Percentiles rank a stretch among this genome's conserved stretches.
Evolutionary conservation across 495 filamentous ascomycete genomes (phyloP).

Genomic region (Sordaria brevicollis): DNA sequence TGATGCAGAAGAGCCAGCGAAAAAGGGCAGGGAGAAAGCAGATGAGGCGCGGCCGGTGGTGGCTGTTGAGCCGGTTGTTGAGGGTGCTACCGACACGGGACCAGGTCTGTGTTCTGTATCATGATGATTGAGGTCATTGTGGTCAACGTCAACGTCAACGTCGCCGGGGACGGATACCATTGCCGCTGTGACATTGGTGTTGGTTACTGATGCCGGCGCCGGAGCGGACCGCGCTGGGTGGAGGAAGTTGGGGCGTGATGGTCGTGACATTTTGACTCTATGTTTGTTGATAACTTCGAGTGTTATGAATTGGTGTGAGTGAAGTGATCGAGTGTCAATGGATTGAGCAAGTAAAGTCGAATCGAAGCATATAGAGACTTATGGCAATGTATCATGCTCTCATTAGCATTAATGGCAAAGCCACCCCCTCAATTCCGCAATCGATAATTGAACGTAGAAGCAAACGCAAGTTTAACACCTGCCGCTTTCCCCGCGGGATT

Average conservation of each 20-base stretch:
- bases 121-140: background rate
- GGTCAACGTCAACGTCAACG: background rate
- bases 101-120: background rate
- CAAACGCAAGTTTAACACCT: background rate
- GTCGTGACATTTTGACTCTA: background rate
- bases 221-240: background rate
- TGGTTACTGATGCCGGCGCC: conserved; percentile 4
- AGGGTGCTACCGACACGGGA: background rate
- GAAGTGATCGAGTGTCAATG: background rate
- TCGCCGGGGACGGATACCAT: background rate
- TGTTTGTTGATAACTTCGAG: background rate
- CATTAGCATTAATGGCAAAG: no score
- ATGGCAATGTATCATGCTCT: no score
- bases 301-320: background rate
- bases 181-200: conserved; percentile 1
- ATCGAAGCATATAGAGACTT: no score
- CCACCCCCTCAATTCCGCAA: no score
- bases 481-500: background rate
- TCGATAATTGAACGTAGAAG: no score
- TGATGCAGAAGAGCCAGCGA: background rate
- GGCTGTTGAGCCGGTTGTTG: background rate
- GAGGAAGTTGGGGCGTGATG: background rate
- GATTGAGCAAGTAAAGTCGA: no score
- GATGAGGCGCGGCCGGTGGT: background rate
- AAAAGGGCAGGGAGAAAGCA: background rate